These are phyloP conservation scores for Sphagnurus paluster DNA, from an alignment of 1,284 basidiomycete genomes.

Conservation along the genomic window DNA sequence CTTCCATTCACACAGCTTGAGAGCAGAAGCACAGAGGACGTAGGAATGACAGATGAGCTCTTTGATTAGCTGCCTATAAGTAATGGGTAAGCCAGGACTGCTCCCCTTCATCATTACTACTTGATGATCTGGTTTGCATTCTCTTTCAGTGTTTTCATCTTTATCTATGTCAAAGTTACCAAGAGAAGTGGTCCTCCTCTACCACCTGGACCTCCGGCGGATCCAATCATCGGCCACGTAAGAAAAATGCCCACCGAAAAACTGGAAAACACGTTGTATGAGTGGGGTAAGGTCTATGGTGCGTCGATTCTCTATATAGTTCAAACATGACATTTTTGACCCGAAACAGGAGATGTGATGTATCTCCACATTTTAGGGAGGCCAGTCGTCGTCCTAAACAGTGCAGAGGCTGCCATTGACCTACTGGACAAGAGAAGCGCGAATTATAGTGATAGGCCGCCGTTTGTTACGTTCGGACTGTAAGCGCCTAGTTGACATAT, in stretches of 20 bases:
- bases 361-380: slow-evolving; percentile 28
- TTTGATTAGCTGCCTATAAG: too few species aligned
- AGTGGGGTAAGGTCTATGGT: slow-evolving; percentile 21
- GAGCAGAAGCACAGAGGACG: too few species aligned
- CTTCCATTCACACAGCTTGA: too few species aligned
- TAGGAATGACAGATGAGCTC: too few species aligned
- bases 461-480: slow-evolving; percentile 12
- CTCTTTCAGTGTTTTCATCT: too few species aligned
- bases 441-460: slow-evolving; percentile 33
- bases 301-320: neutral
- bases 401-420: slow-evolving; percentile 29
- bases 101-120: too few species aligned
- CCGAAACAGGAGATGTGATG: slow-evolving; percentile 33
- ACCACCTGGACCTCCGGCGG: slow-evolving; percentile 23
- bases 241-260: slow-evolving; percentile 16
- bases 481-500: neutral
- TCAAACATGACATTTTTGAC: too few species aligned
- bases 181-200: slow-evolving; percentile 7
- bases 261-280: slow-evolving; percentile 17
- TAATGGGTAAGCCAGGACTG: too few species aligned
- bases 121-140: too few species aligned
- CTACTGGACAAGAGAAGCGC: slow-evolving; percentile 32
- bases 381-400: slow-evolving; percentile 33
- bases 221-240: slow-evolving; percentile 25
- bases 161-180: neutral